Evolutionary conservation across 176 grass and related monocot genomes (phyloP).

Genomic region (Carex cristatella): DNA sequence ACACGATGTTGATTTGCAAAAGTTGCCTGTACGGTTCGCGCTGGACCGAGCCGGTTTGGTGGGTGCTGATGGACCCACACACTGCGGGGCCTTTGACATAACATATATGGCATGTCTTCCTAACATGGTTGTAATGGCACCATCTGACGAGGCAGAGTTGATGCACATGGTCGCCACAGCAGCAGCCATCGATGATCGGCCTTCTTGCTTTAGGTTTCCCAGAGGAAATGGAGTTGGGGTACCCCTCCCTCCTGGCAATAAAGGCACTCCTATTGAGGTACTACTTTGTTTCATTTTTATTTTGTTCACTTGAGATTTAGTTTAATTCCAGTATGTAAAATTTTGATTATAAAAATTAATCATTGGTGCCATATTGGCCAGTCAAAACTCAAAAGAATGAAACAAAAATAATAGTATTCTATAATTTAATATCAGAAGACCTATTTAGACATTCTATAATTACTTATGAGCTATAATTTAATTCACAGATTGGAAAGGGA

Average conservation of each 20-base stretch:
- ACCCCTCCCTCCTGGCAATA: constrained; percentile 40
- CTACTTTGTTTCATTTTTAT: neutral
- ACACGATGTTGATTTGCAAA: constrained; percentile 92
- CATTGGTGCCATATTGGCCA: neutral
- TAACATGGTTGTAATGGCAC: constrained; percentile 99
- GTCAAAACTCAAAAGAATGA: neutral
- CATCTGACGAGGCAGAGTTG: constrained; percentile 80
- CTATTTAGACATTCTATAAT: neutral
- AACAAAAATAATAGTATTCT: neutral
- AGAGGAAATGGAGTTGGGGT: constrained; percentile 73
- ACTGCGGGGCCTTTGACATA: constrained; percentile 94
- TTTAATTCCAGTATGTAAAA: neutral
- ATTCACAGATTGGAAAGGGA: constrained; percentile 54
- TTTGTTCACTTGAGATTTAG: neutral
- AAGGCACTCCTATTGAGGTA: constrained; percentile 54
- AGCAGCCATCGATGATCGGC: constrained; percentile 70
- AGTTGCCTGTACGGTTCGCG: constrained; percentile 74
- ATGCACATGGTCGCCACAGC: constrained; percentile 98
- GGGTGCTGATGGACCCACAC: constrained; percentile 84
- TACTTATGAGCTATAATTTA: neutral
- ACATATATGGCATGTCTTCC: constrained; percentile 89
- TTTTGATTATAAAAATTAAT: neutral
- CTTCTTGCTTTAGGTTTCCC: constrained; percentile 82
- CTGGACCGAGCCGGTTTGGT: constrained; percentile 81
- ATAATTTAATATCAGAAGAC: neutral